These are phyloP conservation scores for Isatis lusitanica DNA, from an alignment of 441 rosid genomes.

Conservation along the genomic window DNA sequence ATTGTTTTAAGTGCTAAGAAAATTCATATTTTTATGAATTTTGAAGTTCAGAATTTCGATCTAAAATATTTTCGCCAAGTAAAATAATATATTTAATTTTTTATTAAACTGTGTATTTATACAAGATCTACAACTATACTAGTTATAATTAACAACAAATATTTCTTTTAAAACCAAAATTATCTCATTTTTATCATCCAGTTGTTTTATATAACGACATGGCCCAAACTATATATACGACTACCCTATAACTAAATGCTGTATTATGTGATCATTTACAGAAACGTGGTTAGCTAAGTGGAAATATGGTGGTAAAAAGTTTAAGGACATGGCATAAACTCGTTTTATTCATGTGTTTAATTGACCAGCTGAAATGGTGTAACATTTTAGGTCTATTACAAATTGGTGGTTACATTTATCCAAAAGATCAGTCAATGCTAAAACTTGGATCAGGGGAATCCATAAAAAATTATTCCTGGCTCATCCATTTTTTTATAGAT, in stretches of 20 bases:
- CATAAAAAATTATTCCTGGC: not conserved
- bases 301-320: not conserved
- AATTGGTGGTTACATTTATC: not conserved
- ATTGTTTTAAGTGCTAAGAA: too few species aligned
- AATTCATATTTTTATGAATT: too few species aligned
- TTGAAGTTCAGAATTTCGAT: too few species aligned
- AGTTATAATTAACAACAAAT: not conserved
- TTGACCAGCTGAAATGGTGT: not conserved
- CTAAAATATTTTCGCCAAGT: too few species aligned
- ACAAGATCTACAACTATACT: not conserved
- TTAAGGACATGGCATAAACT: not conserved
- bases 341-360: not conserved
- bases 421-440: not conserved
- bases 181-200: not conserved
- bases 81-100: too few species aligned
- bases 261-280: not conserved
- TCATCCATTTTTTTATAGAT: not conserved
- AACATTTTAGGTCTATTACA: not conserved
- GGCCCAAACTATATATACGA: not conserved
- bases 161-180: not conserved
- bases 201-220: not conserved
- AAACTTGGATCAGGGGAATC: not conserved
- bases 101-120: not conserved
- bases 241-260: not conserved
- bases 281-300: not conserved